Base-by-base conservation (phyloP, 2,329 filamentous ascomycete species). In the Talaromyces sp. region DNA sequence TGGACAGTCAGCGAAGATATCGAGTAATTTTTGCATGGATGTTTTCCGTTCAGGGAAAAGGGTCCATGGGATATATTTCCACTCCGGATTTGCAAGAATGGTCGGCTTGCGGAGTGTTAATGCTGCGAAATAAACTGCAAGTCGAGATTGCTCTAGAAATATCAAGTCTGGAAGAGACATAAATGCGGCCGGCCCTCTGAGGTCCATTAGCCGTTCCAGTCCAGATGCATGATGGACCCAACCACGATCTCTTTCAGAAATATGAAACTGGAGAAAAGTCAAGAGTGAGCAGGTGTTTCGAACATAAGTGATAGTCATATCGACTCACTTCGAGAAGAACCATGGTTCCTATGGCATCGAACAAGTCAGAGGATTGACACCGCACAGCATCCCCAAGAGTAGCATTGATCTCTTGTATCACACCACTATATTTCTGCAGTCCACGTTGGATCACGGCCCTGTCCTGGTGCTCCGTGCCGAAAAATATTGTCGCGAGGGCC, bases 401-500 rank as follows among this genome's bases (percentile, higher is more conserved):
- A n/a, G 55, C 19, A 25, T 57, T 47, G 47, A 57, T 44, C 11
- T 57, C 55, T 33, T 49, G 13, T 57, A 57, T 57, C 8, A 39
- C 19, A 15, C n/a, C 28, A n/a, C 36, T 57, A 32, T 57, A 57
- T 15, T 44, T 25, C 28, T 30, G 55, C 15, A 57, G 25, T 9
- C 55, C 55, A 9, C 27, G 17, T 17, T 47, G 55, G 27, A 57
- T 19, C n/a, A 57, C 19, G 5, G 55, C 39, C 7, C 22, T 57
- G 28, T 57, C 55, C 13, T 39, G 25, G 36, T 57, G 55, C 36
- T 57, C 55, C 3, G 55, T 57, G 36, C 55, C 55, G 36, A 57
- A 57, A 57, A 49, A 57, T 47, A 57, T 57, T 6, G 55, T 57
- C 4, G 55, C 55, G 32, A 57, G 55, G 4, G 55, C 55, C 25